phyloP scores from a whole-genome alignment of 495 filamentous ascomycete species.

The Podospora bellae-mahoneyi region DNA sequence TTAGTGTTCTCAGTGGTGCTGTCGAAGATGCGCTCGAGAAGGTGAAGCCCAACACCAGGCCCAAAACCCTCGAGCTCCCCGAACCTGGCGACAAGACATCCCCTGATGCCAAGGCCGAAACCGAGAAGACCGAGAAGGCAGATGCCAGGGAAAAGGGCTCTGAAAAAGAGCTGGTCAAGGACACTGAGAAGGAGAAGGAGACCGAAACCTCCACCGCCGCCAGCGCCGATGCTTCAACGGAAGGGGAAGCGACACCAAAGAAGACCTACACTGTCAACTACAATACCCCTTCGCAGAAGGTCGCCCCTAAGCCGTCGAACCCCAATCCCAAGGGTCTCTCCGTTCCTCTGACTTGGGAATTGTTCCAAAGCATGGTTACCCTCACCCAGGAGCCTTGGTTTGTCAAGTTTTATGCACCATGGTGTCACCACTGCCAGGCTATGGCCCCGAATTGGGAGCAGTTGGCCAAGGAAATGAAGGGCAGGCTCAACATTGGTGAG shows the following conservation, averaged over 20 bases:
- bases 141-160: background rate
- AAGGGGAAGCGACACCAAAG: constrained; percentile 15
- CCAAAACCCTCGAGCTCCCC: constrained; percentile 49
- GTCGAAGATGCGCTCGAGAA: constrained; percentile 76
- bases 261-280: constrained; percentile 3
- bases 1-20: constrained; percentile 59
- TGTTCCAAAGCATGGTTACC: constrained; percentile 81
- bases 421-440: constrained; percentile 93
- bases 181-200: constrained; percentile 10
- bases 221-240: constrained; percentile 8
- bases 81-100: constrained; percentile 34
- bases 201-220: constrained; percentile 1
- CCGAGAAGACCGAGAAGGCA: background rate
- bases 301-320: constrained; percentile 43
- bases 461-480: constrained; percentile 85
- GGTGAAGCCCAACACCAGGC: constrained; percentile 74
- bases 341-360: constrained; percentile 72
- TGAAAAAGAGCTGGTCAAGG: background rate
- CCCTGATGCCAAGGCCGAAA: constrained; percentile 23
- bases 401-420: constrained; percentile 96
- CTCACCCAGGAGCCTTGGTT: constrained; percentile 92
- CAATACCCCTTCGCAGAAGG: background rate
- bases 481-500: constrained; percentile 84
- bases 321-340: constrained; percentile 75
- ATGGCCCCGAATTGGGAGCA: constrained; percentile 87